A percentile compares a stretch with the other conserved stretches of the same genome.
Evolutionary conservation across 108 stramenopile genomes (phyloP).

Genomic region (Nitzschia sp.): DNA sequence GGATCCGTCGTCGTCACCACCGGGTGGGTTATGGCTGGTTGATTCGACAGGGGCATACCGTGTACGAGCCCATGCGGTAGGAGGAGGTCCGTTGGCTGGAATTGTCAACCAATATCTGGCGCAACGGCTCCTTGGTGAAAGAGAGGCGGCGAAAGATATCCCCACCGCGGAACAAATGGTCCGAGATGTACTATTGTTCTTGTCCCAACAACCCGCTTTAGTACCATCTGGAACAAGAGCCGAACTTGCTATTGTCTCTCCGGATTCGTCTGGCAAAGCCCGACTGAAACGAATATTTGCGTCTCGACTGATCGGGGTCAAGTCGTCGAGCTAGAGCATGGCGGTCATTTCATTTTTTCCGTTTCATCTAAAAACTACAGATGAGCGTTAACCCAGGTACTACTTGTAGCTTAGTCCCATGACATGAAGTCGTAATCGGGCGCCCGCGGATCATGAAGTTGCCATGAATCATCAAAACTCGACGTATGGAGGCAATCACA

Average conservation of each 20-base stretch:
- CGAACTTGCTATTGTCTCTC: constrained; percentile 22
- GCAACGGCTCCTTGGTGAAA: constrained; percentile 11
- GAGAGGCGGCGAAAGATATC: neutral
- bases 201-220: constrained; percentile 1
- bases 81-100: constrained; percentile 37
- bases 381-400: no score
- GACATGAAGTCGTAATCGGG: no score
- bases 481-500: no score
- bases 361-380: neutral
- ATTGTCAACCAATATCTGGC: constrained; percentile 26
- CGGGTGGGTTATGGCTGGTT: constrained; percentile 50
- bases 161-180: constrained; percentile 6
- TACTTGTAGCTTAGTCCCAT: no score
- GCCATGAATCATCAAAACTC: no score
- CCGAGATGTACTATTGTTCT: neutral
- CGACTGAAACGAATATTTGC: constrained; percentile 14
- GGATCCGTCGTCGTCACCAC: neutral
- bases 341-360: neutral
- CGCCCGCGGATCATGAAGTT: no score
- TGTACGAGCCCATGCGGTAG: constrained; percentile 69
- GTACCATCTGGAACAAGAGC: constrained; percentile 18
- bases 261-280: neutral
- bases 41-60: constrained; percentile 73
- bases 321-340: neutral
- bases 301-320: neutral